Base-by-base conservation (phyloP, 176 grass and related monocot genomes). In the Phragmites australis region DNA sequence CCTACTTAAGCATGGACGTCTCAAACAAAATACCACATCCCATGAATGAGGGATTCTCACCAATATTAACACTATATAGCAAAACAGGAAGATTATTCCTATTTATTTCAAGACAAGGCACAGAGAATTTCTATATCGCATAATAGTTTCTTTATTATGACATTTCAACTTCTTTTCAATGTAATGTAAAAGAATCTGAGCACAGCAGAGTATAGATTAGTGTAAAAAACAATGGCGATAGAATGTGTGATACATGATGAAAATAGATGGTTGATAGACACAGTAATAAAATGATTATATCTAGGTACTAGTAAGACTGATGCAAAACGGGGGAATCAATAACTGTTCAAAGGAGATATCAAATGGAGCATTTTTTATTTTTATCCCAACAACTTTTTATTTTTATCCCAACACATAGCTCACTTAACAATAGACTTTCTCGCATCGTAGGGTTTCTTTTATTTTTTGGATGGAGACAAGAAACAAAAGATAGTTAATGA, bases 21-120 rank as follows among this genome's bases (percentile, higher is more conserved):
- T 34, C 25, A 56, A 72, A 72, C 9, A 26, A 17, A 87, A 83
- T 72, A n/a, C 19, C 5, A 41, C 27, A 83, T 57, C 57, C 27
- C 72, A 82, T 46, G 23, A 12, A 65, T 77, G 6, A 26, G 54
- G 51, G 61, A 31, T 56, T 14, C 64, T 22, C 11, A 58, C 30
- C n/a, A 21, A 46, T 37, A 40, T 4, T 6, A 13, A 0, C 13
- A 72, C 13, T 74, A 74, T 46, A 39, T n/a, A 72, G 30, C 4
- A 70, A 37, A 37, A 37, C 34, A 37, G 34, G 34, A 37, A 37
- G 5, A 2, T 37, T 37, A 59, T 32, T 60, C 21, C 26, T 18
- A 81, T 71, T 70, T 37, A 48, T 32, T 46, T 34, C n/a, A 77
- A 64, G 16, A 37, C 30, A 73, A 22, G 8, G 19, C 21, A 37